Base-by-base conservation (phyloP, 2,329 filamentous ascomycete species). In the Neurospora sp. region DNA sequence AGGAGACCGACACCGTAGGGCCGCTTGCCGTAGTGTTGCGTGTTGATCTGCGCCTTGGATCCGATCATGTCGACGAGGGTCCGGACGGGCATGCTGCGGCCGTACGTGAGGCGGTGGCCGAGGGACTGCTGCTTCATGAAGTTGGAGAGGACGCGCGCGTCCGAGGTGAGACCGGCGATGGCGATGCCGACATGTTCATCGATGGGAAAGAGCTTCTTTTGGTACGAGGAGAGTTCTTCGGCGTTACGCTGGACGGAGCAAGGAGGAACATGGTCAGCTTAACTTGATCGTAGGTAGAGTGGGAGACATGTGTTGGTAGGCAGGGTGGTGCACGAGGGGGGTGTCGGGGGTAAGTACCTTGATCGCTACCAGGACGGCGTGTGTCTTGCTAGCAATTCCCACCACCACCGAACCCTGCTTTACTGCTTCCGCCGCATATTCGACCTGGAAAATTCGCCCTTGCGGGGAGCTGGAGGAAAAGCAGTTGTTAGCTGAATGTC, bases 71-170 rank as follows among this genome's bases (percentile, higher is more conserved):
- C 87, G 75, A 97, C 94, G 77, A 98, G 92, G 73, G 92, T 91
- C 78, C 93, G 91, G 79, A 98, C 85, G 39, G 93, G 92, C 80
- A 99, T 96, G 75, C 94, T 89, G 75, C 96, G 94, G 82, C 92
- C 95, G 85, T 97, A 98, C 70, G 93, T 97, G 77, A 99, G 90
- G 81, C 95, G 93, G 77, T 96, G 95, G 78, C 92, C 92, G 78
- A 99, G 92, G 73, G 93, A 97, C 84, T 98, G 96, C 84, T 97
- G 93, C 86, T 97, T 98, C 95, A 99, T 98, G 86, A 97, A 99
- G 88, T 99, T 99, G 86, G 94, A 97, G 77, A 99, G 93, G 77
- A 99, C 96, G 78, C 96, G 96, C 79, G 95, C 96, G 82, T 99
- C 96, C 71, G 95, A 97, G 75, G 96, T 96, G 73, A 99, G 92